These are phyloP conservation scores for Boletus smithii DNA, from an alignment of 1,284 basidiomycete genomes.

Conservation along the genomic window DNA sequence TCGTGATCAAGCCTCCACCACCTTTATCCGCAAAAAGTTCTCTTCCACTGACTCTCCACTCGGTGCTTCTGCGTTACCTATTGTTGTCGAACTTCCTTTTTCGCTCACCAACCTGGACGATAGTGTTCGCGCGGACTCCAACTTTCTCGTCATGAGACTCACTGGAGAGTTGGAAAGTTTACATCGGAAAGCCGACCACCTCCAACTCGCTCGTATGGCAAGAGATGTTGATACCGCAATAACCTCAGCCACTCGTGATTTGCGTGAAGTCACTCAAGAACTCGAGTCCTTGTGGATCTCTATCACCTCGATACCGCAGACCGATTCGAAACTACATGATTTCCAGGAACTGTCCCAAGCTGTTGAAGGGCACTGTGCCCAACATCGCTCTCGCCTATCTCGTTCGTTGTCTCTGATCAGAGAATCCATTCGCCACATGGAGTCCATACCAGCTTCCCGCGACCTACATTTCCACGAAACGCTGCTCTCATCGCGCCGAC, in stretches of 20 bases:
- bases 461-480: conserved; percentile 42
- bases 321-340: conserved; percentile 28
- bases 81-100: conserved; percentile 47
- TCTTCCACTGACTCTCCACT: conserved; percentile 20
- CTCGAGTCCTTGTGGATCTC: conserved; percentile 37
- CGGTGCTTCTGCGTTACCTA: conserved; percentile 32
- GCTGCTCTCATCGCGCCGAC: conserved; percentile 46
- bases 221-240: conserved; percentile 50
- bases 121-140: conserved; percentile 66
- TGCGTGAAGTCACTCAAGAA: conserved; percentile 40
- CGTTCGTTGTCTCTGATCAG: conserved; percentile 51
- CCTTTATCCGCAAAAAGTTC: conserved; percentile 37
- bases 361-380: conserved; percentile 37
- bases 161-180: conserved; percentile 52
- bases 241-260: conserved; percentile 34
- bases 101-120: conserved; percentile 63
- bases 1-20: conserved; percentile 19
- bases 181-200: conserved; percentile 44
- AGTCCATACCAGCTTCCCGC: conserved; percentile 38
- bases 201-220: conserved; percentile 52
- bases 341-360: conserved; percentile 38
- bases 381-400: conserved; percentile 41
- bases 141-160: conserved; percentile 62
- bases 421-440: conserved; percentile 51
- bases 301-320: conserved; percentile 28